phyloP scores from a whole-genome alignment of 129 eudicot genomes.

The Centella asiatica region DNA sequence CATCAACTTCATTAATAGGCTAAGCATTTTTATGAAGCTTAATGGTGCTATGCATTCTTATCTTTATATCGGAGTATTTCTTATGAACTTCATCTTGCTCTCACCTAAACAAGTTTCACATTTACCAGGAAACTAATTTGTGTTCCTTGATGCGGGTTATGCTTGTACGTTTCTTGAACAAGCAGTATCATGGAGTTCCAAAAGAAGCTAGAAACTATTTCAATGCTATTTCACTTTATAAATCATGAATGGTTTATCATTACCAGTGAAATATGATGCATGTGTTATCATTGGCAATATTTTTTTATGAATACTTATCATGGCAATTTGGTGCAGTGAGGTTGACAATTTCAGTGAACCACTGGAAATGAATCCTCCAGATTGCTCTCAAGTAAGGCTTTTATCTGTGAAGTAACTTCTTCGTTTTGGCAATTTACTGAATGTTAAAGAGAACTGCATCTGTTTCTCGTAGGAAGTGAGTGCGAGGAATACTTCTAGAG shows the following conservation, averaged over 20 bases:
- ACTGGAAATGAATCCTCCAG: constrained; percentile 29
- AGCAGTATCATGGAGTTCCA: neutral
- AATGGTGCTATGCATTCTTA: too few species aligned
- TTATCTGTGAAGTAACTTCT: neutral
- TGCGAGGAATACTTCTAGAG: constrained; percentile 34
- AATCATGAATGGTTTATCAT: neutral
- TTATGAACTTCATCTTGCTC: too few species aligned
- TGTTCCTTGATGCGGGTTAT: neutral
- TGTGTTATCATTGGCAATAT: neutral
- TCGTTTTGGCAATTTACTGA: constrained; percentile 14
- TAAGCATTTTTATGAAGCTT: neutral
- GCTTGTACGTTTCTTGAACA: neutral
- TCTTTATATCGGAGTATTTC: too few species aligned
- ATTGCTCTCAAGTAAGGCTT: constrained; percentile 41
- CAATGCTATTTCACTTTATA: neutral
- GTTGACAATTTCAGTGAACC: constrained; percentile 32
- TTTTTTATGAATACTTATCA: constrained; percentile 3
- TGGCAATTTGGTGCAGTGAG: constrained; percentile 38
- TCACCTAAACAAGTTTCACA: neutral
- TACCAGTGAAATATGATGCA: neutral
- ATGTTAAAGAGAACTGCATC: constrained; percentile 1
- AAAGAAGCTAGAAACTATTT: neutral
- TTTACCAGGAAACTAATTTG: neutral
- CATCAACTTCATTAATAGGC: neutral
- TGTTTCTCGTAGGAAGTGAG: constrained; percentile 35